Evolutionary conservation across 345 rosid genomes (phyloP), one percentile per base, ranked within the genome.

Genomic region (Excoecaria cochinchinensis): DNA sequence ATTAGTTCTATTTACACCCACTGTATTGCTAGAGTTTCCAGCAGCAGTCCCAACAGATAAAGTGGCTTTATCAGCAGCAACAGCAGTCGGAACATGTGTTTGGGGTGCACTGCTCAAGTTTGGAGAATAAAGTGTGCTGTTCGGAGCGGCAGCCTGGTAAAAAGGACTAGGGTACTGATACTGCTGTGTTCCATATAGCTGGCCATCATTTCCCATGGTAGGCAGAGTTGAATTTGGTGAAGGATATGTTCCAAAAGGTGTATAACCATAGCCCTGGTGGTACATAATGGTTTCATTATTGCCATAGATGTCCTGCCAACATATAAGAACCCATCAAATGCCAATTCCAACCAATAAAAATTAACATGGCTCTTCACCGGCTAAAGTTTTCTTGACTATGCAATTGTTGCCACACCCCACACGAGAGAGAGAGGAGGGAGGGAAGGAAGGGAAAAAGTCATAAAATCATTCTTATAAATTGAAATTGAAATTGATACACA

Each of bases 101-200:
- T 78, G 86, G 13, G 82, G 60, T 48, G 74, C 72, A 63, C 10
- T 55, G n/a, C 68, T 60, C 31, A 68, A 72, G 60, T 71, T 48
- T 21, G 39, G 56, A 76, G 80, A 60, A 14, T 22, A 75, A 56
- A 56, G 66, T 59, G 75, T 6, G 68, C 78, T 57, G 58, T 51
- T 70, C 65, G 74, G 51, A 17, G 21, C 15, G 67, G 72, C 74
- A n/a, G 62, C 78, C 63, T 80, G 85, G 73, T 86, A 86, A 63
- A 83, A 89, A 71, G 83, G 79, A 71, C 84, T 67, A 15, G 90
- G 86, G 79, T 89, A 89, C 58, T 82, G 84, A 84, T 89, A 89
- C 4, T 87, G 86, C 57, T 87, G 85, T 24, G 82, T 74, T 39
- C 82, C 84, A 72, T 77, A 82, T 56, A 78, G 50, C 68, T 82